Base-by-base conservation (phyloP, 148 eudicot genomes). In the Fagopyrum homotropicum region DNA sequence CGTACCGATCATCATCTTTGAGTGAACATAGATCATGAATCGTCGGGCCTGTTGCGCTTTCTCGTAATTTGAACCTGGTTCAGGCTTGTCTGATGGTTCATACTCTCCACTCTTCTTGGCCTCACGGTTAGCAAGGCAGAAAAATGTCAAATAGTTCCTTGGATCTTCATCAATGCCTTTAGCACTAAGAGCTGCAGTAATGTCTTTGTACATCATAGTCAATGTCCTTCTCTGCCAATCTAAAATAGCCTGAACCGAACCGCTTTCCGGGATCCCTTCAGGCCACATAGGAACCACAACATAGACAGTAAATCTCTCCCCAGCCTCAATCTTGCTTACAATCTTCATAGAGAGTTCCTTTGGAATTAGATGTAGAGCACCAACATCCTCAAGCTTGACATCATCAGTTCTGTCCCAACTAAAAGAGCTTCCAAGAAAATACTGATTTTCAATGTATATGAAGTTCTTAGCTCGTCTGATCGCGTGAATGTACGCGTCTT, bases 1-100 rank as follows among this genome's bases (percentile, higher is more conserved):
- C 59, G 49, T 82, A 91, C 96, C 96, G 17, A 91, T 91, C 93
- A 91, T 91, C 96, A 91, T 91, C 73, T 91, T 91, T 8, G 96
- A 80, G 76, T 91, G 96, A 75, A 91, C 96, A 79, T 91, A 91
- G 82, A 91, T 91, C 96, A 91, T 91, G 75, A 87, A 89, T 4
- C 96, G 88, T 10, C 96, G 84, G 45, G 88, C 77, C 79, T 89
- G 76, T 76, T 87, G 96, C 73, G 96, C 96, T 76, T 76, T 85
- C 9, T 75, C 70, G 73, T 91, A 85, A 69, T 81, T 87, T 43
- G 96, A 75, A 73, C 76, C 91, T 8, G 85, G 76, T 19, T 87
- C 96, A 35, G 96, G 96, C 73, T 80, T 77, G 61, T 87, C 89
- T 5, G 91, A 45, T 26, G 93, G 93, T 82, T 90, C 85, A 83